A percentile compares a stretch with the other conserved stretches of the same genome.
Evolutionary conservation across 2,329 filamentous ascomycete genomes (phyloP).

Genomic region (Beauveria asiatica): DNA sequence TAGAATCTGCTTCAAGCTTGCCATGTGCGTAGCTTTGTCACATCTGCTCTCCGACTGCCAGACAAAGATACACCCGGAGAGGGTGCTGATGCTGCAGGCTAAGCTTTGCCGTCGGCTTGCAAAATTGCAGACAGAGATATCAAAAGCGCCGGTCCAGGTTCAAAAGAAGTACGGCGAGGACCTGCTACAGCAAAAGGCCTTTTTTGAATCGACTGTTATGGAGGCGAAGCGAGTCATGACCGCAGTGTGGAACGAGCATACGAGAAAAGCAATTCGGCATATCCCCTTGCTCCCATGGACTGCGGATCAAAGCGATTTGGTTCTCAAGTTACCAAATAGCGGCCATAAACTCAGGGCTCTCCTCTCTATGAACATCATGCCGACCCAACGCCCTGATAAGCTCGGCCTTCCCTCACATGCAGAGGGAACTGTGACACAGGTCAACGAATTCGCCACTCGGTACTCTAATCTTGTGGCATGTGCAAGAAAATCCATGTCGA

Average conservation of each 20-base stretch:
- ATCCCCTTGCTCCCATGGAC: constrained; percentile 33
- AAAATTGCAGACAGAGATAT: constrained; percentile 38
- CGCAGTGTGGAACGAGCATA: constrained; percentile 32
- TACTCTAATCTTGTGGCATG: neutral
- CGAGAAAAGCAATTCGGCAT: constrained; percentile 23
- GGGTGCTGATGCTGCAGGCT: constrained; percentile 21
- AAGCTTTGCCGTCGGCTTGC: constrained; percentile 50
- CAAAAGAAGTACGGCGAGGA: neutral
- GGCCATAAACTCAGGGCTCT: neutral
- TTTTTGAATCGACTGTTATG: neutral
- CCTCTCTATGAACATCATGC: neutral
- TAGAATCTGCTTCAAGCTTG: constrained; percentile 45
- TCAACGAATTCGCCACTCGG: neutral
- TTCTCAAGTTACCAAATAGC: constrained; percentile 17
- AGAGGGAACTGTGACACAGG: neutral
- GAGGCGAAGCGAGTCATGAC: constrained; percentile 22
- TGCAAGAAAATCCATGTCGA: neutral
- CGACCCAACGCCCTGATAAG: neutral
- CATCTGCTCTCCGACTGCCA: constrained; percentile 34
- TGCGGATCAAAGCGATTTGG: constrained; percentile 24
- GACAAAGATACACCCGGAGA: constrained; percentile 13
- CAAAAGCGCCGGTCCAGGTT: neutral
- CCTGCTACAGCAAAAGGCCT: neutral
- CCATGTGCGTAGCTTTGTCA: constrained; percentile 42
- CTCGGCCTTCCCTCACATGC: neutral